phyloP scores from a whole-genome alignment of 2,329 filamentous ascomycete genomes.

The Aureobasidium vineae region DNA sequence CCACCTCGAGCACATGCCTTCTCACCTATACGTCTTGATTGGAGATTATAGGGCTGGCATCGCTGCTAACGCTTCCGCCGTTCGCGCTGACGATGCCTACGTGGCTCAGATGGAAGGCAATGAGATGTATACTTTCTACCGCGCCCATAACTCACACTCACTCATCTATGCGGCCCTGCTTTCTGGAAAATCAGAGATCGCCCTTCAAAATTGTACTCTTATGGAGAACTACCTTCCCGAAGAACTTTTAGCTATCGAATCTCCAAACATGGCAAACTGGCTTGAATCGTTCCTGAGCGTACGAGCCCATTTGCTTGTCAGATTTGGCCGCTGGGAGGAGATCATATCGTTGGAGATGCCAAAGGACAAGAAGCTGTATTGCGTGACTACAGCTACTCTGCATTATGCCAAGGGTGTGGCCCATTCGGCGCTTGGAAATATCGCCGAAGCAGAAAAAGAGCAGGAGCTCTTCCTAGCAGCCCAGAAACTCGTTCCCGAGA shows the following conservation, averaged over 20 bases:
- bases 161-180: constrained; percentile 77
- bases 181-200: constrained; percentile 61
- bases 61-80: constrained; percentile 64
- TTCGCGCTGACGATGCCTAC: constrained; percentile 66
- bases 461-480: constrained; percentile 54
- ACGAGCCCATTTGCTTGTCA: constrained; percentile 67
- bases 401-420: constrained; percentile 70
- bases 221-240: constrained; percentile 65
- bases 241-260: constrained; percentile 60
- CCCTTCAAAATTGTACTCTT: constrained; percentile 58
- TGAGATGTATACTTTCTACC: constrained; percentile 76
- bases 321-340: constrained; percentile 71
- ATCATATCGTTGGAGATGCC: constrained; percentile 59
- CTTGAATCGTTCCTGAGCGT: constrained; percentile 69
- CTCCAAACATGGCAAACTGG: constrained; percentile 68
- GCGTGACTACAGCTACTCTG: constrained; percentile 64
- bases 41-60: constrained; percentile 70
- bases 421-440: constrained; percentile 56
- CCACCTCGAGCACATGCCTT: constrained; percentile 74
- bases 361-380: constrained; percentile 60
- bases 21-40: constrained; percentile 70
- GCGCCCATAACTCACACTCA: constrained; percentile 72
- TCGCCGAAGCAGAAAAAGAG: constrained; percentile 52
- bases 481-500: constrained; percentile 53
- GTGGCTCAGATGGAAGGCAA: constrained; percentile 57